Percentiles rank a stretch among this genome's conserved stretches.
These are phyloP conservation scores for Fistulinella prunicolor DNA, from an alignment of 768 basidiomycete species.

Conservation along the genomic window DNA sequence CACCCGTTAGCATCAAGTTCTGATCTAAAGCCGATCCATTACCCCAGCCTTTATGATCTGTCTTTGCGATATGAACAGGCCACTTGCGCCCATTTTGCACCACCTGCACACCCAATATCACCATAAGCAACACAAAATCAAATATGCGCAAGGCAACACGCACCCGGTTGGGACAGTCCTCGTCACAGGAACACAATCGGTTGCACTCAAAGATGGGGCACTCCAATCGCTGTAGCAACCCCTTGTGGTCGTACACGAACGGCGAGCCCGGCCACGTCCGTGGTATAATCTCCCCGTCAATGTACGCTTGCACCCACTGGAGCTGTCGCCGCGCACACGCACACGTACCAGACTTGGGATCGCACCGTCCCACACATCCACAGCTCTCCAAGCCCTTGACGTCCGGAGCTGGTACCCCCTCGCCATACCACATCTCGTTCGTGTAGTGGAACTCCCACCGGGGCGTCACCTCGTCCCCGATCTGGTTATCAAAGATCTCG, in stretches of 20 bases:
- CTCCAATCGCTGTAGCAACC: constrained; percentile 46
- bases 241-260: constrained; percentile 68
- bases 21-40: constrained; percentile 15
- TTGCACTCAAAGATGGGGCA: constrained; percentile 87
- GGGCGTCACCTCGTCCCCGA: constrained; percentile 69
- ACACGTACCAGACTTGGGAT: constrained; percentile 72
- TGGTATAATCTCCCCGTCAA: constrained; percentile 16
- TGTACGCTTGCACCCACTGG: constrained; percentile 28
- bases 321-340: constrained; percentile 62
- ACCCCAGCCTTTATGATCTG: constrained; percentile 86
- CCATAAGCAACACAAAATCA: neutral
- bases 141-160: neutral
- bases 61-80: constrained; percentile 64
- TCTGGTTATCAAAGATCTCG: constrained; percentile 54
- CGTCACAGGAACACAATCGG: constrained; percentile 73
- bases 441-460: constrained; percentile 88
- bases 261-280: constrained; percentile 42
- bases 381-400: constrained; percentile 59
- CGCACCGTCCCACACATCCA: constrained; percentile 70
- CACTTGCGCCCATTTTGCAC: constrained; percentile 76
- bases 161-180: constrained; percentile 81
- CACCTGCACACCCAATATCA: constrained; percentile 46
- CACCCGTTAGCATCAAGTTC: neutral
- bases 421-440: constrained; percentile 74
- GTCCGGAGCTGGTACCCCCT: constrained; percentile 67